phyloP scores from a whole-genome alignment of 176 grass and related monocot species.

The Themeda triandra region DNA sequence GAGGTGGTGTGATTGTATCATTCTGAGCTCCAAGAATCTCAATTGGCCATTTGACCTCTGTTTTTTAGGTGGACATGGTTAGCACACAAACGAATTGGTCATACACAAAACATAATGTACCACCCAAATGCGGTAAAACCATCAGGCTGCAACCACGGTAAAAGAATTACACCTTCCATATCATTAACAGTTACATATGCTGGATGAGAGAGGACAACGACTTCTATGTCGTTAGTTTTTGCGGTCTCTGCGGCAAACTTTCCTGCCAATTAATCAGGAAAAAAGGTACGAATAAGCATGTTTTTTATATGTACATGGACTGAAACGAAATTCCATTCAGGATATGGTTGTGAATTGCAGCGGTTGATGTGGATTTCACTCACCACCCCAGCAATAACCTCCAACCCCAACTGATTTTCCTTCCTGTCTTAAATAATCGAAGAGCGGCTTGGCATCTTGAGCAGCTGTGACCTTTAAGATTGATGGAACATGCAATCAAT shows the following conservation, averaged over 20 bases:
- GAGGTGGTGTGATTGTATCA: constrained; percentile 3
- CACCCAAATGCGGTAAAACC: background rate
- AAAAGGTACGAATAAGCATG: background rate
- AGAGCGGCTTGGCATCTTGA: constrained; percentile 19
- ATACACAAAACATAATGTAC: background rate
- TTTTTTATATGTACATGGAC: no score
- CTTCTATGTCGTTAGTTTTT: background rate
- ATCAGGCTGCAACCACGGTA: no score
- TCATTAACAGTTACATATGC: background rate
- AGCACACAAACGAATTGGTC: background rate
- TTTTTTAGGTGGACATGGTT: background rate
- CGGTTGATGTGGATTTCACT: background rate
- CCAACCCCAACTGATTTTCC: background rate
- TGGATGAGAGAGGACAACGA: background rate
- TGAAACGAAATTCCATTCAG: no score
- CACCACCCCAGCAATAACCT: constrained; percentile 39
- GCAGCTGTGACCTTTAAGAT: constrained; percentile 19
- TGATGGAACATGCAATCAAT: background rate
- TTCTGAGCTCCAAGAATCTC: constrained; percentile 32
- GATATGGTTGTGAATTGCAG: background rate
- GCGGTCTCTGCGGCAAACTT: background rate
- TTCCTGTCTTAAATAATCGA: background rate
- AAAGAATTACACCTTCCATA: background rate
- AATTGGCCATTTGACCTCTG: constrained; percentile 31
- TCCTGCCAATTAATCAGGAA: background rate